Evolutionary conservation across 1,284 basidiomycete genomes (phyloP).

Genomic region (Papiliotrema terrestris): DNA sequence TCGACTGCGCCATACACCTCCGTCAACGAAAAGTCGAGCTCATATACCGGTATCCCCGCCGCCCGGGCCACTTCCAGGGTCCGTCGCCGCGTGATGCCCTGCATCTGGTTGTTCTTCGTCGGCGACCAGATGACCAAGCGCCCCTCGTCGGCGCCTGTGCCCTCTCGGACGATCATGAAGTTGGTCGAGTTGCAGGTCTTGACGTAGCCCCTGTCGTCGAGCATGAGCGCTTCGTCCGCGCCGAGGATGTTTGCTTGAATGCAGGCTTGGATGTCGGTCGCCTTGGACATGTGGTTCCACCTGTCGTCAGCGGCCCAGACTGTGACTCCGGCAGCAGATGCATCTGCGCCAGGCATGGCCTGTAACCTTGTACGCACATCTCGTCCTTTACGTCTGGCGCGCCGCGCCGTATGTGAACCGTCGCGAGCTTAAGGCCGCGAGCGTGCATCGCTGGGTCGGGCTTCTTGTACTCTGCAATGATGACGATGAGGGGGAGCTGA

Average conservation of each 20-base stretch:
- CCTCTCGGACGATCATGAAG: slow-evolving; percentile 9
- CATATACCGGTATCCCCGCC: slow-evolving; percentile 1
- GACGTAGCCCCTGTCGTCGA: slow-evolving; percentile 7
- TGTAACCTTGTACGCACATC: background rate
- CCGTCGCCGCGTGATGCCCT: slow-evolving; percentile 4
- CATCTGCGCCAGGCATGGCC: too few species aligned
- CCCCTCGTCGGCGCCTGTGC: slow-evolving; percentile 3
- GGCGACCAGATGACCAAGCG: slow-evolving; percentile 6
- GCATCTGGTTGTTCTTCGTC: slow-evolving; percentile 12
- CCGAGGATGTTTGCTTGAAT: slow-evolving; percentile 6
- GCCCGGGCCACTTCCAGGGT: slow-evolving; percentile 1
- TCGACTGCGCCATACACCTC: slow-evolving; percentile 5
- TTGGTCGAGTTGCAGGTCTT: slow-evolving; percentile 10
- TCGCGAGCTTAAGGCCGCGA: background rate
- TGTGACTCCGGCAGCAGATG: too few species aligned
- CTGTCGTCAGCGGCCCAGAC: background rate
- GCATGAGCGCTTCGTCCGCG: slow-evolving; percentile 7
- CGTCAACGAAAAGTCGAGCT: slow-evolving; percentile 5
- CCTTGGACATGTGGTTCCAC: slow-evolving; percentile 10
- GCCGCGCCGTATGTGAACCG: slow-evolving; percentile 3
- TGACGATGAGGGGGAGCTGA: slow-evolving; percentile 5
- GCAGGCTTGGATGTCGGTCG: slow-evolving; percentile 9
- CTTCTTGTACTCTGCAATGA: slow-evolving; percentile 6
- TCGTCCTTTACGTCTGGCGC: slow-evolving; percentile 7
- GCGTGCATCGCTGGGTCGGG: background rate